Evolutionary conservation across 129 eudicot species (phyloP).

Genomic region (Saposhnikovia divaricata): DNA sequence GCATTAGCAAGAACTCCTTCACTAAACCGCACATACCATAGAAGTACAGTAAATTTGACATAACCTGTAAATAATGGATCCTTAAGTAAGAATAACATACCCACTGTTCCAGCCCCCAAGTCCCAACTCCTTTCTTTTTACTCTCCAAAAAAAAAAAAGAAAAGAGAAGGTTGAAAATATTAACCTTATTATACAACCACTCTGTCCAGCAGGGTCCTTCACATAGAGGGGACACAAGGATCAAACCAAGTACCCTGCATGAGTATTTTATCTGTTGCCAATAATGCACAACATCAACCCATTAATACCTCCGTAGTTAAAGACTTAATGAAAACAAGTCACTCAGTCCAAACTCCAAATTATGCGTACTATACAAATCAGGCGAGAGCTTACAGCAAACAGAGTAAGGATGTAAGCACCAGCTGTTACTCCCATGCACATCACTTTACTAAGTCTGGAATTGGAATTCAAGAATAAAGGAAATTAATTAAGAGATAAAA

Average conservation of each 20-base stretch:
- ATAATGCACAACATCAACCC: conserved; percentile 6
- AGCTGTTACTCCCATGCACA: conserved; percentile 97
- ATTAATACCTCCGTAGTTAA: background rate
- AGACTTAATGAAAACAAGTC: background rate
- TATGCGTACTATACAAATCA: background rate
- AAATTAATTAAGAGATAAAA: background rate
- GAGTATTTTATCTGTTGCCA: conserved; percentile 58
- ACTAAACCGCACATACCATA: conserved; percentile 81
- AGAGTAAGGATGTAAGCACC: conserved; percentile 89
- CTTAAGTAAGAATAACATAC: background rate
- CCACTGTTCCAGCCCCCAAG: too few species aligned
- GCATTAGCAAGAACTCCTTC: conserved; percentile 72
- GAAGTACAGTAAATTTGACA: conserved; percentile 68
- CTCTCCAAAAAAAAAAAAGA: conserved; percentile 8
- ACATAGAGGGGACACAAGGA: conserved; percentile 89
- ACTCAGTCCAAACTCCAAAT: background rate
- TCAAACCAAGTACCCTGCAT: conserved; percentile 67
- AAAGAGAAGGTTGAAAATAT: conserved; percentile 13
- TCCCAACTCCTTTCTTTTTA: background rate
- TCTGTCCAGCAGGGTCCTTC: conserved; percentile 94
- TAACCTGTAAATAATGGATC: conserved; percentile 39
- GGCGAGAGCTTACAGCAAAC: conserved; percentile 63
- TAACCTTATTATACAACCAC: conserved; percentile 86
- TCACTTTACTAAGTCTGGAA: conserved; percentile 73
- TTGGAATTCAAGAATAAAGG: conserved; percentile 9